phyloP scores from a whole-genome alignment of 176 grass and related monocot species.

The Olyra latifolia region DNA sequence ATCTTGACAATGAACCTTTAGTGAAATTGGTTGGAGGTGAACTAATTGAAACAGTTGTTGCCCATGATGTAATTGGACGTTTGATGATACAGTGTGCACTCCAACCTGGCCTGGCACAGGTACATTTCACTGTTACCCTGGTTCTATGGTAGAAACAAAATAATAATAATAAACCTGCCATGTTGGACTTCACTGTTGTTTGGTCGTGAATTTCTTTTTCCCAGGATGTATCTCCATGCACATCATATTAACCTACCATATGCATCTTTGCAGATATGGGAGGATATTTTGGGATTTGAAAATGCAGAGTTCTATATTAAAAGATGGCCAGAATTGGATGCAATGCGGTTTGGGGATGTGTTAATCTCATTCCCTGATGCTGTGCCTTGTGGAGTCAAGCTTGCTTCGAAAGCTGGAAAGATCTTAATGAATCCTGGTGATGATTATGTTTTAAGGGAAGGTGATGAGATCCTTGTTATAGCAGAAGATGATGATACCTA shows the following conservation, averaged over 20 bases:
- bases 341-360: constrained; percentile 79
- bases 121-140: constrained; percentile 28
- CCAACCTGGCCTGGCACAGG: constrained; percentile 96
- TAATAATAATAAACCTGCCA: not conserved
- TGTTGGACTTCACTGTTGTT: not conserved
- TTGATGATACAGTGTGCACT: constrained; percentile 99
- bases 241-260: constrained; percentile 2
- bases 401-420: constrained; percentile 75
- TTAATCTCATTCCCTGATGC: constrained; percentile 94
- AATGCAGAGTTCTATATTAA: constrained; percentile 99
- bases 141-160: not conserved
- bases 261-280: constrained; percentile 84
- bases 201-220: not conserved
- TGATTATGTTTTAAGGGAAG: constrained; percentile 86
- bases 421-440: constrained; percentile 92
- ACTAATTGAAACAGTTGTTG: constrained; percentile 94
- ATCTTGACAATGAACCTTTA: constrained; percentile 98
- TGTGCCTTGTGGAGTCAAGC: constrained; percentile 91
- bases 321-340: constrained; percentile 92
- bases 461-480: constrained; percentile 90
- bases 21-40: constrained; percentile 97
- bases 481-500: constrained; percentile 99
- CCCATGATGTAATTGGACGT: constrained; percentile 98
- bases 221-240: not conserved
- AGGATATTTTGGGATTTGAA: constrained; percentile 98